phyloP scores from a whole-genome alignment of 371 early-diverging fungal genomes.

The Mortierella sp. region DNA sequence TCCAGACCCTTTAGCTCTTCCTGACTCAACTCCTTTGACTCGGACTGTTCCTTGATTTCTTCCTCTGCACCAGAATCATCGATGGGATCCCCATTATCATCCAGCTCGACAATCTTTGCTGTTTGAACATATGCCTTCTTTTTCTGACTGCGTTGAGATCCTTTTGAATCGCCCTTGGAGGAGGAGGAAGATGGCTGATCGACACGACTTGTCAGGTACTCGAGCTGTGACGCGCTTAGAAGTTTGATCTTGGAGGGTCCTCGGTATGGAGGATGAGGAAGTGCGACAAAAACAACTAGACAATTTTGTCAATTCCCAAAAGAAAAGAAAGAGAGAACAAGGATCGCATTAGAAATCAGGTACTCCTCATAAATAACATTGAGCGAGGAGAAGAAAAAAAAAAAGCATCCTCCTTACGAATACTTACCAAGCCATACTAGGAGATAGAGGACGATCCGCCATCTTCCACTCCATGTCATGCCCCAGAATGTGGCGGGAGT shows the following conservation, averaged over 20 bases:
- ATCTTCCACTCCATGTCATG: constrained; percentile 37
- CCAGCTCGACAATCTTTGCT: constrained; percentile 40
- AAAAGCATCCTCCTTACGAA: background rate
- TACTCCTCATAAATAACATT: background rate
- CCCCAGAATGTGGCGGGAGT: constrained; percentile 21
- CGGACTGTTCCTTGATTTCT: constrained; percentile 3
- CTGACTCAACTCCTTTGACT: background rate
- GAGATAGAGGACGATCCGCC: constrained; percentile 54
- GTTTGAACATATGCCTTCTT: constrained; percentile 10
- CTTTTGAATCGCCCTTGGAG: background rate
- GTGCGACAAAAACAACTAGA: constrained; percentile 59
- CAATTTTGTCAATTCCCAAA: no score
- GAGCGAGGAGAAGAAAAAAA: background rate
- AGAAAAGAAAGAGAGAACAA: no score
- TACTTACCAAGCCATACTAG: constrained; percentile 61
- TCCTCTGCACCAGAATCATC: constrained; percentile 4
- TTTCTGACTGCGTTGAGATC: background rate
- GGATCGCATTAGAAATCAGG: background rate
- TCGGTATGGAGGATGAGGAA: constrained; percentile 69
- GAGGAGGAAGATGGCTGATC: constrained; percentile 1
- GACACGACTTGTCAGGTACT: constrained; percentile 26
- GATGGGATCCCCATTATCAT: constrained; percentile 28
- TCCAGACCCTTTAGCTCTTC: constrained; percentile 6
- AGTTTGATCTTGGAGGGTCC: constrained; percentile 57
- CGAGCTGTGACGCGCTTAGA: constrained; percentile 33